A percentile compares a stretch with the other conserved stretches of the same genome.
Evolutionary conservation across 148 eudicot genomes (phyloP).

Genomic region (Rhododendron griersonianum): DNA sequence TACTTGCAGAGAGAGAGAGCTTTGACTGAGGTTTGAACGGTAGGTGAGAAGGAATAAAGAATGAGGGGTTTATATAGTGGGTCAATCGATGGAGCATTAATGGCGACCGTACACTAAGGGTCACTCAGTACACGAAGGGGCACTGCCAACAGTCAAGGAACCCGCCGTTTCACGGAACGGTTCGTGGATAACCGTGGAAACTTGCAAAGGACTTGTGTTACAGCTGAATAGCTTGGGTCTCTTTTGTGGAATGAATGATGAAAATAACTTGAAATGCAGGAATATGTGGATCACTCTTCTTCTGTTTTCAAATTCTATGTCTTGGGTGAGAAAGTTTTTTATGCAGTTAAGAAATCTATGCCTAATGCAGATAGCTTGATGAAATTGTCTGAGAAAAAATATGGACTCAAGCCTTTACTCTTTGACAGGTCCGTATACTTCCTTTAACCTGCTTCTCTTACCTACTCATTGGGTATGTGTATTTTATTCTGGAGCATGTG

Average conservation of each 20-base stretch:
- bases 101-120: too few species aligned
- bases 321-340: conserved; percentile 63
- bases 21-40: too few species aligned
- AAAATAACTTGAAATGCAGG: conserved; percentile 45
- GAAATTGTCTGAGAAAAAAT: conserved; percentile 40
- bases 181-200: too few species aligned
- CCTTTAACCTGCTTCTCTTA: background rate
- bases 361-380: conserved; percentile 60
- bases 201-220: background rate
- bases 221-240: background rate
- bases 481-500: background rate
- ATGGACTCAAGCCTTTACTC: conserved; percentile 53
- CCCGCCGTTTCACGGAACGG: too few species aligned
- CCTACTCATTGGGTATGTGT: background rate
- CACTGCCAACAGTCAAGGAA: too few species aligned
- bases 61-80: too few species aligned
- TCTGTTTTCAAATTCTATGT: conserved; percentile 76
- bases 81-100: too few species aligned
- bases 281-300: conserved; percentile 89
- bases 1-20: too few species aligned
- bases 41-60: too few species aligned
- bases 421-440: conserved; percentile 64
- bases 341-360: conserved; percentile 78
- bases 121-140: too few species aligned
- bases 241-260: conserved; percentile 5